phyloP scores from a whole-genome alignment of 2,329 filamentous ascomycete species.

The Talaromyces islandicus region DNA sequence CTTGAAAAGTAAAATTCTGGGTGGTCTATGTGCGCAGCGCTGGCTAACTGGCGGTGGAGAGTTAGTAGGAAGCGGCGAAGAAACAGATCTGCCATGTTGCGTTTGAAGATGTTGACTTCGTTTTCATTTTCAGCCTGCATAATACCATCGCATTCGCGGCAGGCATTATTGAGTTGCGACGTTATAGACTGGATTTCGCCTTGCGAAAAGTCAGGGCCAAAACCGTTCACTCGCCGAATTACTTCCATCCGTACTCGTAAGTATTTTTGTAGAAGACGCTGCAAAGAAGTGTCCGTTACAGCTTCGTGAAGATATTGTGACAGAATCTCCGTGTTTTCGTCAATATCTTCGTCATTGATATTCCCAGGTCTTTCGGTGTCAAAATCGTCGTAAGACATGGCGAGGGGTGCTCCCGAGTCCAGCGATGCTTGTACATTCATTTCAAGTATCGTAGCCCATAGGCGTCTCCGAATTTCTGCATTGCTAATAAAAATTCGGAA shows the following conservation, averaged over 20 bases:
- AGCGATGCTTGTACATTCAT: constrained; percentile 25
- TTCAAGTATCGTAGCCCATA: constrained; percentile 32
- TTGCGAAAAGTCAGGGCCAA: neutral
- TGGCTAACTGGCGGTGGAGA: neutral
- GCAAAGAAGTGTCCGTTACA: constrained; percentile 2
- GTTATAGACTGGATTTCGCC: neutral
- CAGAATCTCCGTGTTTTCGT: neutral
- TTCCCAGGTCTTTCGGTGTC: constrained; percentile 22
- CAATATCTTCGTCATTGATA: constrained; percentile 22
- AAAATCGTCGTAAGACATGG: constrained; percentile 23
- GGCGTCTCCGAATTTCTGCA: constrained; percentile 21
- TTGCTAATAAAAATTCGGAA: constrained; percentile 11
- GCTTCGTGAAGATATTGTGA: neutral
- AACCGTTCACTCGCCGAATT: constrained; percentile 3
- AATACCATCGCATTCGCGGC: neutral
- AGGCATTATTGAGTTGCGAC: neutral
- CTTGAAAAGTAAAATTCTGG: constrained; percentile 3
- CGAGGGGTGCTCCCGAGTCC: constrained; percentile 25
- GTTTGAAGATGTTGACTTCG: neutral
- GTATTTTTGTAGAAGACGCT: neutral
- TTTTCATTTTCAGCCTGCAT: neutral
- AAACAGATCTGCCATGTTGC: constrained; percentile 4
- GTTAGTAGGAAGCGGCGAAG: constrained; percentile 7
- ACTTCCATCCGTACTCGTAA: neutral
- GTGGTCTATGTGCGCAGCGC: neutral